Evolutionary conservation across 1,284 basidiomycete genomes (phyloP).

Genomic region (Cystobasidium sp.): DNA sequence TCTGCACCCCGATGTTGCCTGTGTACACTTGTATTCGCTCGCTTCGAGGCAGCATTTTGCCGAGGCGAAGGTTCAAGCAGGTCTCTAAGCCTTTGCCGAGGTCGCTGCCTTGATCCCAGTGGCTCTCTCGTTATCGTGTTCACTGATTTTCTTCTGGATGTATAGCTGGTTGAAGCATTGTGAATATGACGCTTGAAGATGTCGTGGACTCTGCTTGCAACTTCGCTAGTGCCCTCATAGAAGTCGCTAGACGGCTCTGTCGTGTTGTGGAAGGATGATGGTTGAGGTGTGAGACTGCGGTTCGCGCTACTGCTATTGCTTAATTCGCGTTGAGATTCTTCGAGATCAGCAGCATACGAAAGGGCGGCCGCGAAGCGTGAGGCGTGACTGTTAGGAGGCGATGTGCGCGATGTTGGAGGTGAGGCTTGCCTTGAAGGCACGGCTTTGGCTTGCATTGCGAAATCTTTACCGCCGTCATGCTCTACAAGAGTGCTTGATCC

Average conservation of each 20-base stretch:
- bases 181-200: conserved; percentile 37
- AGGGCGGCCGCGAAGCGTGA: conserved; percentile 21
- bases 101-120: not conserved
- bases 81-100: conserved; percentile 38
- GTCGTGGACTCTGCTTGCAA: conserved; percentile 15
- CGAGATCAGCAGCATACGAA: conserved; percentile 10
- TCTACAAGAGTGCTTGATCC: conserved; percentile 8
- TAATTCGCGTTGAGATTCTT: not conserved
- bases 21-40: no score
- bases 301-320: conserved; percentile 7
- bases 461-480: not conserved
- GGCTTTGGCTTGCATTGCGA: not conserved
- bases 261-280: not conserved
- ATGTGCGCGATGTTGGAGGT: not conserved
- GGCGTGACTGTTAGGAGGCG: not conserved
- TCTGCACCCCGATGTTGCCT: not conserved
- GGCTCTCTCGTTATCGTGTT: not conserved
- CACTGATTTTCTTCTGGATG: not conserved
- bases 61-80: conserved; percentile 1
- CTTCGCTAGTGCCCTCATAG: not conserved
- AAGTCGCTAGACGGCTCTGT: not conserved
- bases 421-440: not conserved
- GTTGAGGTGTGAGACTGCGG: conserved; percentile 27
- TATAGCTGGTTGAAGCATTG: conserved; percentile 34
- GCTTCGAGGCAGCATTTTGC: no score